Evolutionary conservation across 2,329 filamentous ascomycete species (phyloP).

Genomic region (Colletotrichum graminicola): DNA sequence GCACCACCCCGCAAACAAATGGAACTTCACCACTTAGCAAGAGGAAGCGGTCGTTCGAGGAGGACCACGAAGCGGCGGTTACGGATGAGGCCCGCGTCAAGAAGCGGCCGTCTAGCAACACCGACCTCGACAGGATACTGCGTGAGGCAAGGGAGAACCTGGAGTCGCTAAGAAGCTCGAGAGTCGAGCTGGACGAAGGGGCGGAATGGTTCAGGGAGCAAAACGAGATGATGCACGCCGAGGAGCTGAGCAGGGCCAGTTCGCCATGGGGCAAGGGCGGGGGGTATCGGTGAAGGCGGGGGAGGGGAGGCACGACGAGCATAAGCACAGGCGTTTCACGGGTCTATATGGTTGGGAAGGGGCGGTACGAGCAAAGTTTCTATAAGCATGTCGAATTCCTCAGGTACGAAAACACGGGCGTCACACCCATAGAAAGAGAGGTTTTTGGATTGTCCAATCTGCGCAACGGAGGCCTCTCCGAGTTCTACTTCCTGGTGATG

Average conservation of each 20-base stretch:
- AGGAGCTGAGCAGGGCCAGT: slow-evolving; percentile 51
- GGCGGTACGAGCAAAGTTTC: slow-evolving; percentile 37
- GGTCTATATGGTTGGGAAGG: slow-evolving; percentile 35
- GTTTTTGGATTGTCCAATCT: slow-evolving; percentile 27
- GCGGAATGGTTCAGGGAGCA: slow-evolving; percentile 62
- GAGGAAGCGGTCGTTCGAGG: slow-evolving; percentile 44
- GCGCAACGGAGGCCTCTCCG: background rate
- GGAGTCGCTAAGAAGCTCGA: slow-evolving; percentile 54
- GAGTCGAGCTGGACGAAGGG: slow-evolving; percentile 60
- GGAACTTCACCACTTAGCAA: slow-evolving; percentile 43
- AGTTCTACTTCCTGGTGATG: background rate
- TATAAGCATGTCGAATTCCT: slow-evolving; percentile 34
- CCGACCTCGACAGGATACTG: slow-evolving; percentile 55
- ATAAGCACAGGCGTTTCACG: slow-evolving; percentile 39
- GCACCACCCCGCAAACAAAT: slow-evolving; percentile 34
- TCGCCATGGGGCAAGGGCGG: slow-evolving; percentile 51
- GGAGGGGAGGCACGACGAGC: slow-evolving; percentile 9
- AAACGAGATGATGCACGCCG: slow-evolving; percentile 57
- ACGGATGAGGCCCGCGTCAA: slow-evolving; percentile 42
- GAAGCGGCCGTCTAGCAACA: slow-evolving; percentile 49
- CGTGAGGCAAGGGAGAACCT: slow-evolving; percentile 55
- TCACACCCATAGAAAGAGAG: slow-evolving; percentile 39
- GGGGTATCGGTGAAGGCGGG: slow-evolving; percentile 14
- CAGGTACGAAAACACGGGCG: slow-evolving; percentile 28
- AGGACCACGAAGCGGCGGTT: slow-evolving; percentile 35